Conservation (phyloP, 2,329 filamentous ascomycete genomes). For the Aspergillus uvarum region DNA sequence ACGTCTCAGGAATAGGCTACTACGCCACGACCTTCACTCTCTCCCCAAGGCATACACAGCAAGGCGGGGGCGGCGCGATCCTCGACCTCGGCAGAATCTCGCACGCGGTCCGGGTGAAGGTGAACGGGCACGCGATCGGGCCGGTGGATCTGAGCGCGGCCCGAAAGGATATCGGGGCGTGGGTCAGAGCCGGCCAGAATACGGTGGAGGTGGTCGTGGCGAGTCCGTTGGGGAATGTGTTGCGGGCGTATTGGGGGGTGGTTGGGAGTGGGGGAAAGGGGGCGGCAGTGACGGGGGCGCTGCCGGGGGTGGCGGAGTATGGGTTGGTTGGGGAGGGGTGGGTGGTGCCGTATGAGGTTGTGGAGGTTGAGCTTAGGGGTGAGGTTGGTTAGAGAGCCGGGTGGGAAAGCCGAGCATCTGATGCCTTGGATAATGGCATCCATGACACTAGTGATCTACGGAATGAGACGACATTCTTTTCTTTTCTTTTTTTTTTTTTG, state of each 20-base stretch:
- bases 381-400: too few species aligned
- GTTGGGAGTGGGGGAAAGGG: neutral
- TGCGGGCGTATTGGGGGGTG: neutral
- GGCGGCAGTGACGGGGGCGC: neutral
- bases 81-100: slow-evolving; percentile 15
- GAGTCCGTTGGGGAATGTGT: neutral
- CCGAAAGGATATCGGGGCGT: neutral
- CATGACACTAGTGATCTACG: too few species aligned
- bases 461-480: too few species aligned
- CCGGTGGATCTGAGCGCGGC: slow-evolving; percentile 13
- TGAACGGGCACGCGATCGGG: slow-evolving; percentile 16
- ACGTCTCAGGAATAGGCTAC: slow-evolving; percentile 26
- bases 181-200: neutral
- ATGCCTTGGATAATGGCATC: too few species aligned
- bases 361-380: neutral
- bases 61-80: slow-evolving; percentile 14
- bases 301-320: neutral
- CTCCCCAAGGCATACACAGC: neutral
- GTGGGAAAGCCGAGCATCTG: too few species aligned
- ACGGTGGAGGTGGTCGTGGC: neutral
- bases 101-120: slow-evolving; percentile 8
- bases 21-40: slow-evolving; percentile 17
- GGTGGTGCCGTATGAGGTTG: neutral
- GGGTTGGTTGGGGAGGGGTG: neutral
- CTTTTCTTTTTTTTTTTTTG: too few species aligned